Evolutionary conservation across 306 rosid genomes (phyloP).

Genomic region (Lathyrus tuberosus): DNA sequence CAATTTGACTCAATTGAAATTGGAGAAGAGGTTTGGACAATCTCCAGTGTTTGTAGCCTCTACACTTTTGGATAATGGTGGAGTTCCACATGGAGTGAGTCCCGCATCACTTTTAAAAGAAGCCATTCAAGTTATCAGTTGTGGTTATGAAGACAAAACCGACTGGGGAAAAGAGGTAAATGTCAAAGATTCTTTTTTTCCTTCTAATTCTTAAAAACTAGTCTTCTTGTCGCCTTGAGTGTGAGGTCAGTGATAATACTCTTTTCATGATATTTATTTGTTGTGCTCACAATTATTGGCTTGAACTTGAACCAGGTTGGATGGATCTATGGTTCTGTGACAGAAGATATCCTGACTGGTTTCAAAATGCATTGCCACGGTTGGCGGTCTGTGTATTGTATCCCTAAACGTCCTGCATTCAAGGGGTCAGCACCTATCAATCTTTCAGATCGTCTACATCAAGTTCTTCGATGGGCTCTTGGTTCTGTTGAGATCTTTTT

Average conservation of each 20-base stretch:
- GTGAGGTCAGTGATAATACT: neutral
- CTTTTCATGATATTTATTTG: conserved; percentile 12
- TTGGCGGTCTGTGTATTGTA: conserved; percentile 97
- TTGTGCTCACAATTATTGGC: conserved; percentile 35
- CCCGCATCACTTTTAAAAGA: conserved; percentile 88
- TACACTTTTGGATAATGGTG: conserved; percentile 79
- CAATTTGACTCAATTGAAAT: conserved; percentile 59
- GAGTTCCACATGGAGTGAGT: conserved; percentile 63
- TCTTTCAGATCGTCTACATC: conserved; percentile 92
- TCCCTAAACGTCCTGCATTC: conserved; percentile 88
- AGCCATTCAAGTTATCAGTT: conserved; percentile 94
- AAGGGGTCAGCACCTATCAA: conserved; percentile 98
- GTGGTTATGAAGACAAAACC: conserved; percentile 97
- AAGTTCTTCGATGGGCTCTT: conserved; percentile 97
- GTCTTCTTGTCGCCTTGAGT: conserved; percentile 5
- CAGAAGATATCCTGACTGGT: conserved; percentile 98
- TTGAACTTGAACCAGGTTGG: conserved; percentile 65
- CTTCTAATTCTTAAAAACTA: neutral
- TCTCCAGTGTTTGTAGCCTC: conserved; percentile 88
- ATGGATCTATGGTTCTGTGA: conserved; percentile 98
- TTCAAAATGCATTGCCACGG: conserved; percentile 99
- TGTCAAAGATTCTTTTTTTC: neutral
- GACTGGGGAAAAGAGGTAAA: conserved; percentile 98
- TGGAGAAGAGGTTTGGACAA: conserved; percentile 94
- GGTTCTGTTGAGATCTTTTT: conserved; percentile 96